Evolutionary conservation across 371 early-diverging fungal genomes (phyloP).

Genomic region (Mucor velutinosus): DNA sequence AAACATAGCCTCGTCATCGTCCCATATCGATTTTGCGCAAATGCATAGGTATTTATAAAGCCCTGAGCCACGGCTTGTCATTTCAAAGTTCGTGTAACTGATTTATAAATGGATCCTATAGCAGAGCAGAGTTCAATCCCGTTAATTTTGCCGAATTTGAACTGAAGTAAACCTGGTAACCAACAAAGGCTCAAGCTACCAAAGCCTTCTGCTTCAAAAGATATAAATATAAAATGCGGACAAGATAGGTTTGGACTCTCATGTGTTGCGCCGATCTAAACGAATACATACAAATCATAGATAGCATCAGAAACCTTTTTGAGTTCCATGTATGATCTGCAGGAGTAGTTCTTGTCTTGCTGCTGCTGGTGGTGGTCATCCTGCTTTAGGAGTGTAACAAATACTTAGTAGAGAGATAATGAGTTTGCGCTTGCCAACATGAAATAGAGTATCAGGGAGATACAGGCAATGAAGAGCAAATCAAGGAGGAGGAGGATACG

Average conservation of each 20-base stretch:
- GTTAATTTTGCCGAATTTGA: not conserved
- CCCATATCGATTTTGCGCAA: not conserved
- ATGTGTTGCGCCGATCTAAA: slow-evolving; percentile 1
- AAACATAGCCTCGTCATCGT: not conserved
- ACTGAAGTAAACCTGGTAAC: not conserved
- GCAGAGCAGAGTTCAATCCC: not conserved
- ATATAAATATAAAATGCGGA: not conserved
- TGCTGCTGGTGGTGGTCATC: not conserved
- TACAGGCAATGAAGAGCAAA: not conserved
- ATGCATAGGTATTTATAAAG: not conserved
- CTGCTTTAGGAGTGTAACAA: not conserved
- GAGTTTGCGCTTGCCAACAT: not conserved
- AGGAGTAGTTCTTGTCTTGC: not conserved
- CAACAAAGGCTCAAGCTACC: not conserved
- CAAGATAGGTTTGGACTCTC: too few relatives aligned
- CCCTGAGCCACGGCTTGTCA: not conserved
- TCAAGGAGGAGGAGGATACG: not conserved
- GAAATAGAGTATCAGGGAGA: not conserved
- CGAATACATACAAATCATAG: not conserved
- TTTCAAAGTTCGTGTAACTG: not conserved
- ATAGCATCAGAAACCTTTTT: not conserved
- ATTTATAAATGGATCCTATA: not conserved
- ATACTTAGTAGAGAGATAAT: not conserved
- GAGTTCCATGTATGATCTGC: not conserved
- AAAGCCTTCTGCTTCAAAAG: not conserved